Percentiles rank a stretch among this genome's conserved stretches.
Conservation (phyloP, 139 green algal species). For the Asterochloris erici region DNA sequence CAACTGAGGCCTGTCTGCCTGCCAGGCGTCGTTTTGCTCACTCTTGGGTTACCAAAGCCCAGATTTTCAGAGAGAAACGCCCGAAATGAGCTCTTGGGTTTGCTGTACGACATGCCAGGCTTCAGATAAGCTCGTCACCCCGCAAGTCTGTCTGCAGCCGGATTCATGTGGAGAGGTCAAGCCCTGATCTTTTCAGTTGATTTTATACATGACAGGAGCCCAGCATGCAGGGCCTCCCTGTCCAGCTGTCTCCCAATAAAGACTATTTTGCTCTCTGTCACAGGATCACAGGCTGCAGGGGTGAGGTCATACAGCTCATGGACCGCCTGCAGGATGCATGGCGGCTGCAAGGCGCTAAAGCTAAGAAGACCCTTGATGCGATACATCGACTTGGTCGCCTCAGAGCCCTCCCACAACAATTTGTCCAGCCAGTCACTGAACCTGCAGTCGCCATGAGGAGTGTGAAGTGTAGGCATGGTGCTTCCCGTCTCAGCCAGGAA, state of each 20-base stretch:
- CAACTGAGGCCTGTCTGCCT: too few species aligned
- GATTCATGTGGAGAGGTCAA: too few species aligned
- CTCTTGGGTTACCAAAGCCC: too few species aligned
- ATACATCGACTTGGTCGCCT: slow-evolving; percentile 47
- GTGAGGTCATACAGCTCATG: slow-evolving; percentile 80
- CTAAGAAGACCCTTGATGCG: slow-evolving; percentile 76
- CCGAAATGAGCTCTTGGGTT: too few species aligned
- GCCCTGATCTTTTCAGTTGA: too few species aligned
- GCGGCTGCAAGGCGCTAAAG: slow-evolving; percentile 36
- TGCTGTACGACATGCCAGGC: too few species aligned
- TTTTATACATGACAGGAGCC: too few species aligned
- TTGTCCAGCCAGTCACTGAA: slow-evolving; percentile 54
- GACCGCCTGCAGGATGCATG: slow-evolving; percentile 71
- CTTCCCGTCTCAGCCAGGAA: background rate
- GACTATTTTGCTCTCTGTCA: slow-evolving; percentile 47
- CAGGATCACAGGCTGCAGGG: slow-evolving; percentile 42
- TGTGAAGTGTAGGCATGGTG: background rate
- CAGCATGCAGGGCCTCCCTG: slow-evolving; percentile 17
- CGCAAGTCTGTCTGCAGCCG: too few species aligned
- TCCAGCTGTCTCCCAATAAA: slow-evolving; percentile 62
- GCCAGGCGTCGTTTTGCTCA: too few species aligned
- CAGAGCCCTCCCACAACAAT: slow-evolving; percentile 56
- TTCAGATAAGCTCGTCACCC: too few species aligned
- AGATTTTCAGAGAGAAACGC: too few species aligned
- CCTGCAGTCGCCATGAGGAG: background rate